Evolutionary conservation across 164 flowering plant genomes (phyloP).

Genomic region (Kalanchoe fedtschenkoi): DNA sequence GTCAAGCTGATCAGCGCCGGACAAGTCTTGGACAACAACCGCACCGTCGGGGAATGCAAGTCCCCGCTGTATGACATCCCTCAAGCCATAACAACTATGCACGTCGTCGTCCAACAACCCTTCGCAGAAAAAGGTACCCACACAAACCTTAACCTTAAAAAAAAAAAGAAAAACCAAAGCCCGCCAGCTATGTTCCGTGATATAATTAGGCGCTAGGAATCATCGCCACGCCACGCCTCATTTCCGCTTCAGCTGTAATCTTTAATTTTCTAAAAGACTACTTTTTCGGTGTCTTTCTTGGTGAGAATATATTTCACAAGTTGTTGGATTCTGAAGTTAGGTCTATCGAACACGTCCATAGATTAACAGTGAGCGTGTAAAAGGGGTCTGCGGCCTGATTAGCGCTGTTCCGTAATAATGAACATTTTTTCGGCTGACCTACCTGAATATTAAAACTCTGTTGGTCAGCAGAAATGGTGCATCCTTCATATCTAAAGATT

Average conservation of each 20-base stretch:
- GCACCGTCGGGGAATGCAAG: conserved; percentile 33
- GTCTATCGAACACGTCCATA: not conserved
- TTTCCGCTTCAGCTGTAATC: not conserved
- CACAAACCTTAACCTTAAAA: not conserved
- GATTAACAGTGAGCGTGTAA: not conserved
- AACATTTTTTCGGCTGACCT: not conserved
- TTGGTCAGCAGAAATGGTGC: not conserved
- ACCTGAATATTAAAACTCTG: too few species aligned
- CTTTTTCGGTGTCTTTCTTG: not conserved
- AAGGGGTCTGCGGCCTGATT: too few species aligned
- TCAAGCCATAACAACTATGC: conserved; percentile 36
- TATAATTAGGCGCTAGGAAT: not conserved
- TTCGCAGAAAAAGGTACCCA: conserved; percentile 11
- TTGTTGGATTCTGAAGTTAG: not conserved
- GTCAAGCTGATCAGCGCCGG: conserved; percentile 38
- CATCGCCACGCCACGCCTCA: too few species aligned
- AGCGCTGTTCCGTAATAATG: too few species aligned
- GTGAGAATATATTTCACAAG: not conserved
- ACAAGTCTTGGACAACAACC: conserved; percentile 36
- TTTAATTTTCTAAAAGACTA: not conserved
- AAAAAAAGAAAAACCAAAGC: not conserved
- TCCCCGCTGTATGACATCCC: conserved; percentile 32
- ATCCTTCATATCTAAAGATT: not conserved
- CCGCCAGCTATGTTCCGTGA: not conserved
- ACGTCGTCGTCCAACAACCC: conserved; percentile 43